These are phyloP conservation scores for Atalantia buxifolia DNA, from an alignment of 345 rosid genomes.

Conservation along the genomic window DNA sequence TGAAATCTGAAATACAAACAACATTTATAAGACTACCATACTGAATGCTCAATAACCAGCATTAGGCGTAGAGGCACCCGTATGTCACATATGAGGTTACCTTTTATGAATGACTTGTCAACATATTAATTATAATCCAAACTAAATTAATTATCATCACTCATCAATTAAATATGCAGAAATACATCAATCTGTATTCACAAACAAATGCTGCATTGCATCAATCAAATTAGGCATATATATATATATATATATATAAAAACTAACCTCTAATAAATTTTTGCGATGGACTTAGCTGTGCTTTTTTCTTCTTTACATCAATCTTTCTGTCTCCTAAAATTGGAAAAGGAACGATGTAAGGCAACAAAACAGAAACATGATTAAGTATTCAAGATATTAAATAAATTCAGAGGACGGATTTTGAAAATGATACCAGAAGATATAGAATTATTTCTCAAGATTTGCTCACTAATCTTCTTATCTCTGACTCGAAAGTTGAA, in stretches of 20 bases:
- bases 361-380: not conserved
- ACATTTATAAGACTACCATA: constrained; percentile 7
- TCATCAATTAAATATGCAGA: too few relatives aligned
- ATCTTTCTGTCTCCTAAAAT: constrained; percentile 25
- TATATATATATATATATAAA: too few relatives aligned
- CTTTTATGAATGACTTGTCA: not conserved
- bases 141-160: too few relatives aligned
- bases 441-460: constrained; percentile 36
- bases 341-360: not conserved
- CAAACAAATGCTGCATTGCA: too few relatives aligned
- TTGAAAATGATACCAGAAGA: constrained; percentile 33
- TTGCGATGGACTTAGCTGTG: constrained; percentile 46
- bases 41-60: not conserved
- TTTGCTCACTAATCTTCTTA: constrained; percentile 21
- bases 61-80: not conserved
- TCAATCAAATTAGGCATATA: not conserved
- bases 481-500: constrained; percentile 18
- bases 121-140: too few relatives aligned
- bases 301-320: constrained; percentile 25
- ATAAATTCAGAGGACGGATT: not conserved
- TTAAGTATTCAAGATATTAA: not conserved
- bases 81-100: not conserved
- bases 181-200: too few relatives aligned
- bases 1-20: constrained; percentile 50
- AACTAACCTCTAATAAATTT: constrained; percentile 64